Base-by-base conservation (phyloP, 805 yeast genomes). In the Ogataea glucozyma region DNA sequence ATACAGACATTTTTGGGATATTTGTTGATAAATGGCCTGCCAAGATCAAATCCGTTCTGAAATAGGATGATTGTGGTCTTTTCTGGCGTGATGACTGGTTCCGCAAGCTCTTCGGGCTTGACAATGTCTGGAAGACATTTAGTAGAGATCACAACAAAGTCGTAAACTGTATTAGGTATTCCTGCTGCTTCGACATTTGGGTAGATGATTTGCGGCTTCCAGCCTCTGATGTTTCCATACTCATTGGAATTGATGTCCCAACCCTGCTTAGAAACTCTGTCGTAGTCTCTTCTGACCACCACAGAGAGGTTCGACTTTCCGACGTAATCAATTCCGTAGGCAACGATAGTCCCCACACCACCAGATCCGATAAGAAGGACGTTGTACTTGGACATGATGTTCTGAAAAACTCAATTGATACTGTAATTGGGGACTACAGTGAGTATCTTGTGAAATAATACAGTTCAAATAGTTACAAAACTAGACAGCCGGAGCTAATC, bases 311-410 rank as follows among this genome's bases (percentile, higher is more conserved):
- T 62, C n/a, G 76, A 67, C 32, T 70, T 64, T 0, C 70, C 75
- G 34, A 69, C 67, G 40, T 65, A 64, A 46, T 66, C 67, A 21
- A 88, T 67, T 0, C 85, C 78, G 37, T 78, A 71, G 0, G 93
- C 88, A 4, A 81, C 81, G 23, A 87, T 76, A 2, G 86, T 72
- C 22, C 96, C 96, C 5, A 88, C 90, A 18, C 95, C 95, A 11
- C 95, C 96, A 2, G 88, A 75, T 6, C 95, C 95, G 23, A 86
- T 73, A 2, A 47, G 34, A 4, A 45, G 27, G 14, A 41, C 45
- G 33, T 45, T 38, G 14, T 26, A 29, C 20, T 38, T 45, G 10
- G 45, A 38, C 45, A 41, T 41, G 10, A 8, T 31, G 14, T 21
- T 16, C 7, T 31, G 4, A 31, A 12, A n/a, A n/a, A n/a, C n/a